Evolutionary conservation across 1,284 basidiomycete species (phyloP).

Genomic region (Xerocomus nothofagi): DNA sequence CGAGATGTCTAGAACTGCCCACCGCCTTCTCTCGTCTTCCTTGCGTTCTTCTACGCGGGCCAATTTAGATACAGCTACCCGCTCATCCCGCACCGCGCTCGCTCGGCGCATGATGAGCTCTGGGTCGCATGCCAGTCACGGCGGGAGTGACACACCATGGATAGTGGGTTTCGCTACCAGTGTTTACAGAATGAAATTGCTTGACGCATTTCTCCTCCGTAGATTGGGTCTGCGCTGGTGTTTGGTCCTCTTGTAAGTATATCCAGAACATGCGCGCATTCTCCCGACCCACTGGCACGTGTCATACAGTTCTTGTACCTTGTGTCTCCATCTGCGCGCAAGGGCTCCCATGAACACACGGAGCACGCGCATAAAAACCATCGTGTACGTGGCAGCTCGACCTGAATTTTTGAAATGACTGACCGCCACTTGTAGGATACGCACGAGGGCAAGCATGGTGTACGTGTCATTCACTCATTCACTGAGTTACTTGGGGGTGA

Average conservation of each 20-base stretch:
- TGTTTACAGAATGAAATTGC: not conserved
- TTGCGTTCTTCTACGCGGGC: slow-evolving; percentile 19
- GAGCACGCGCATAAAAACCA: slow-evolving; percentile 25
- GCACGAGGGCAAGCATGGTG: slow-evolving; percentile 11
- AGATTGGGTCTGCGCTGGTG: slow-evolving; percentile 36
- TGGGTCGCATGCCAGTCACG: slow-evolving; percentile 23
- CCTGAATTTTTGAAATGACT: slow-evolving; percentile 9
- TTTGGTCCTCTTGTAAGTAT: slow-evolving; percentile 33
- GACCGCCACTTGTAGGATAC: slow-evolving; percentile 18
- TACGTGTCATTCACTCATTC: slow-evolving; percentile 9
- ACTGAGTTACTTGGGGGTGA: slow-evolving; percentile 2
- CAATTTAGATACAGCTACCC: slow-evolving; percentile 3
- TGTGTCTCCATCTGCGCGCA: slow-evolving; percentile 31
- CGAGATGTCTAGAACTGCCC: slow-evolving; percentile 24
- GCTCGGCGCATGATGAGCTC: slow-evolving; percentile 31
- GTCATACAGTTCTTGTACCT: slow-evolving; percentile 32
- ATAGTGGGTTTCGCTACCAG: slow-evolving; percentile 24
- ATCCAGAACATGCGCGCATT: not conserved
- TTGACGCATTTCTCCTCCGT: not conserved
- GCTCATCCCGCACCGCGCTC: slow-evolving; percentile 14
- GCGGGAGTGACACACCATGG: slow-evolving; percentile 28
- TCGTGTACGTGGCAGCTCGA: slow-evolving; percentile 21
- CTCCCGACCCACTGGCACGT: not conserved
- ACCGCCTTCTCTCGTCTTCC: slow-evolving; percentile 17
- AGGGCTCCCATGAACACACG: slow-evolving; percentile 22